These are phyloP conservation scores for Colletotrichum tropicicola DNA, from an alignment of 2,329 filamentous ascomycete genomes.

Conservation along the genomic window DNA sequence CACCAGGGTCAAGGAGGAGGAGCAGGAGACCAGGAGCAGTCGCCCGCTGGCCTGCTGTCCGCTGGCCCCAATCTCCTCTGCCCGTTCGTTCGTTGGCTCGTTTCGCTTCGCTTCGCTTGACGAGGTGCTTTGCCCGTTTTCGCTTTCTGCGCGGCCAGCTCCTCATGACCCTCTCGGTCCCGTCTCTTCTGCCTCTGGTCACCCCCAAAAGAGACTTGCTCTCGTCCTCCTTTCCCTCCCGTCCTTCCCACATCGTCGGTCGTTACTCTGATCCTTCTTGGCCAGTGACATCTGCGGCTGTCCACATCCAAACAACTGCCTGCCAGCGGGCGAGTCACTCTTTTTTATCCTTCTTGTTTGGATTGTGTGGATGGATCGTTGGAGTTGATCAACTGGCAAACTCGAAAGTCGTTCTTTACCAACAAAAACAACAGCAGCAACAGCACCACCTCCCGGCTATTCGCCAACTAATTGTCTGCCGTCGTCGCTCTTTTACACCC, in stretches of 20 bases:
- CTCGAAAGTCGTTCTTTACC: slow-evolving; percentile 43
- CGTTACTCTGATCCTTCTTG: slow-evolving; percentile 35
- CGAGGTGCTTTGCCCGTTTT: slow-evolving; percentile 10
- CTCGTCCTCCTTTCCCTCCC: slow-evolving; percentile 33
- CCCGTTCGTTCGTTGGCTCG: slow-evolving; percentile 18
- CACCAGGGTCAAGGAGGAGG: background rate
- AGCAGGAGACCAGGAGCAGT: background rate
- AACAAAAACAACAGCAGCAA: background rate
- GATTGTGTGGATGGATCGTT: slow-evolving; percentile 26
- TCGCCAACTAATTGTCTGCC: background rate
- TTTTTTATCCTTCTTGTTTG: slow-evolving; percentile 48
- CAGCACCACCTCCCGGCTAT: background rate
- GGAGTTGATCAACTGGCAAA: slow-evolving; percentile 31
- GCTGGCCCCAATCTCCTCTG: slow-evolving; percentile 14
- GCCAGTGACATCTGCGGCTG: slow-evolving; percentile 35
- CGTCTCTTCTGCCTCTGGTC: slow-evolving; percentile 34
- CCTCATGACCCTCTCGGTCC: slow-evolving; percentile 5
- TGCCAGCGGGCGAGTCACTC: slow-evolving; percentile 68
- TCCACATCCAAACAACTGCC: slow-evolving; percentile 52
- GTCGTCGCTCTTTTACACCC: slow-evolving; percentile 19
- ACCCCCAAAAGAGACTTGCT: slow-evolving; percentile 29
- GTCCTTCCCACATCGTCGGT: slow-evolving; percentile 38
- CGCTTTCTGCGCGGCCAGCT: background rate
- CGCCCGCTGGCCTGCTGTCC: background rate
- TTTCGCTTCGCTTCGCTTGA: slow-evolving; percentile 30